These are phyloP conservation scores for Calocera cornea DNA, from an alignment of 768 basidiomycete genomes.

Conservation along the genomic window DNA sequence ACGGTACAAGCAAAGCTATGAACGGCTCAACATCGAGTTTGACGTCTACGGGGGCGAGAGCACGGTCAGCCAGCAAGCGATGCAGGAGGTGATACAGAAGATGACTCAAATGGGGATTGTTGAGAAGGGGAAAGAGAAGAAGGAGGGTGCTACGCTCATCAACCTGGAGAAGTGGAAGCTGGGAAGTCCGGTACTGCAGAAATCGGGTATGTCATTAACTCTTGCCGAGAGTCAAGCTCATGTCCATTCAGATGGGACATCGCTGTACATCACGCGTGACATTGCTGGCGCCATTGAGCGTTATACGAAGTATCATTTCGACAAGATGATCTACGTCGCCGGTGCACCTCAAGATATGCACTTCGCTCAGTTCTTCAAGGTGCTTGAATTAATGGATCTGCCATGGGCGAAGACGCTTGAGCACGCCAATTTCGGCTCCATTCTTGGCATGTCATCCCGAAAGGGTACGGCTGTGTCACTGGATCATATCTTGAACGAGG, in stretches of 20 bases:
- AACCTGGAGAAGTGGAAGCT: slow-evolving; percentile 84
- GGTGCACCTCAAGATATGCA: slow-evolving; percentile 73
- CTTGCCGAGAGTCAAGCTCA: background rate
- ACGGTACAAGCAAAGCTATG: slow-evolving; percentile 81
- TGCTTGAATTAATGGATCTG: slow-evolving; percentile 78
- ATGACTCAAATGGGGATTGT: slow-evolving; percentile 63
- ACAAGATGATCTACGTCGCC: slow-evolving; percentile 73
- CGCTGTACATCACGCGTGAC: slow-evolving; percentile 89
- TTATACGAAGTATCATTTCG: slow-evolving; percentile 79
- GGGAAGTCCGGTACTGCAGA: slow-evolving; percentile 78
- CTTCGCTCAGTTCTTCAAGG: slow-evolving; percentile 83
- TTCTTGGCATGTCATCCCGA: slow-evolving; percentile 88
- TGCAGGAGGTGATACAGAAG: slow-evolving; percentile 56
- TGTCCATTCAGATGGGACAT: slow-evolving; percentile 59
- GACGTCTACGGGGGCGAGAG: slow-evolving; percentile 90
- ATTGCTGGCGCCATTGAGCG: slow-evolving; percentile 89
- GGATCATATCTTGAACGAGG: slow-evolving; percentile 80
- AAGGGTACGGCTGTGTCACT: slow-evolving; percentile 92
- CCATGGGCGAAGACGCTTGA: slow-evolving; percentile 70
- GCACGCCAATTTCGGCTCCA: slow-evolving; percentile 85
- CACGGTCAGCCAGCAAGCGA: slow-evolving; percentile 48
- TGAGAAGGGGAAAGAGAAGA: slow-evolving; percentile 49
- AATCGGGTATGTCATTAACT: slow-evolving; percentile 44
- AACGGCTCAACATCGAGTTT: slow-evolving; percentile 75
- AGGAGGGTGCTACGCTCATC: slow-evolving; percentile 70